These are phyloP conservation scores for Botryotinia calthae DNA, from an alignment of 2,329 filamentous ascomycete genomes.

Conservation along the genomic window DNA sequence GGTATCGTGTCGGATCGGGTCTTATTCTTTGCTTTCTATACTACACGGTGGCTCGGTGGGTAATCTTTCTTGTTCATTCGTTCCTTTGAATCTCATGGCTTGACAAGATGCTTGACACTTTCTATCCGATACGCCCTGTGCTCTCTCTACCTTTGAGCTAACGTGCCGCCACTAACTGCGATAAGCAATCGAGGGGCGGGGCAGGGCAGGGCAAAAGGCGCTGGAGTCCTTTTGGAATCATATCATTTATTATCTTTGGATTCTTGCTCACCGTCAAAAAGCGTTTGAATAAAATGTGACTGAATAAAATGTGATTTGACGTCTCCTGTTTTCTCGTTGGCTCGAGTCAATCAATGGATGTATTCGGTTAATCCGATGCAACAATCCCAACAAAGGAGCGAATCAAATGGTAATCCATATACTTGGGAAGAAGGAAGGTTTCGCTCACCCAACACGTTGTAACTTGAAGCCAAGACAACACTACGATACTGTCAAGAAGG, in stretches of 20 bases:
- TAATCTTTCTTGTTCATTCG: not conserved
- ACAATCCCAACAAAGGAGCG: not conserved
- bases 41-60: not conserved
- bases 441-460: not conserved
- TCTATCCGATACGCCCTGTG: slow-evolving; percentile 14
- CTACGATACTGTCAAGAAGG: not conserved
- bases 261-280: not conserved
- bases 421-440: not conserved
- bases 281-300: too few species aligned
- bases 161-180: slow-evolving; percentile 6
- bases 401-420: not conserved
- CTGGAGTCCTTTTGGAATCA: not conserved
- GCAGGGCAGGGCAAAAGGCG: not conserved
- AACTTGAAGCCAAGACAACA: not conserved
- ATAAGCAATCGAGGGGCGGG: slow-evolving; percentile 16
- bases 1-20: slow-evolving; percentile 4
- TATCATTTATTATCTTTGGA: not conserved
- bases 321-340: not conserved
- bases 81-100: slow-evolving; percentile 1
- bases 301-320: not conserved
- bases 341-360: not conserved
- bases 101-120: not conserved
- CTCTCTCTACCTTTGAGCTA: slow-evolving; percentile 1
- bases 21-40: not conserved
- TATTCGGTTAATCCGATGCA: not conserved